phyloP scores from a whole-genome alignment of 176 grass and related monocot species.

The Bolboschoenus planiculmis region DNA sequence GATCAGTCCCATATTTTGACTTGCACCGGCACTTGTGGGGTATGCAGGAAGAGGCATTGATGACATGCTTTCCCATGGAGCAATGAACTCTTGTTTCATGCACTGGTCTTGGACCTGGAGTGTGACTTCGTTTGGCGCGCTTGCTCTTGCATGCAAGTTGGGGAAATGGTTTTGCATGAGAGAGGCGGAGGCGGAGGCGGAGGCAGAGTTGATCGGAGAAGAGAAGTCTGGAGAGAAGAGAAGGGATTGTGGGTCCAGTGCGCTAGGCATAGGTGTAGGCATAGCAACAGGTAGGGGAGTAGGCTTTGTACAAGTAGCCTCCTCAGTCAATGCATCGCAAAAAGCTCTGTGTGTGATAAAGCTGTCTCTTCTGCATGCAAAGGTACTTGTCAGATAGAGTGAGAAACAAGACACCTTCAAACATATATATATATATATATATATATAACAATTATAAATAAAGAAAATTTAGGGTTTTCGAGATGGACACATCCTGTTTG shows the following conservation, averaged over 20 bases:
- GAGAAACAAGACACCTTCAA: conserved; percentile 8
- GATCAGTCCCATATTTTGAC: neutral
- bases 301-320: conserved; percentile 55
- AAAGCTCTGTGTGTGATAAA: conserved; percentile 99
- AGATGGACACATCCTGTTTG: neutral
- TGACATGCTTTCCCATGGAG: conserved; percentile 30
- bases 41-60: conserved; percentile 25
- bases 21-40: neutral
- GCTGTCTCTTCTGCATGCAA: conserved; percentile 87
- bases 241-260: conserved; percentile 32
- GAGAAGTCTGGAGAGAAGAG: conserved; percentile 31
- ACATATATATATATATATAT: too few relatives aligned
- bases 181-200: neutral
- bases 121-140: conserved; percentile 1
- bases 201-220: conserved; percentile 22
- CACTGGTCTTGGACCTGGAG: conserved; percentile 24
- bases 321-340: conserved; percentile 93
- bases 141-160: neutral
- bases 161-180: conserved; percentile 19
- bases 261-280: conserved; percentile 6
- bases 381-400: conserved; percentile 23
- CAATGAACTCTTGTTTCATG: conserved; percentile 52
- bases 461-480: neutral
- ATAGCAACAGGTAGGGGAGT: conserved; percentile 27
- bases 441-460: neutral